Evolutionary conservation across 2,329 filamentous ascomycete genomes (phyloP).

Genomic region (Acephala macrosclerotiorum): DNA sequence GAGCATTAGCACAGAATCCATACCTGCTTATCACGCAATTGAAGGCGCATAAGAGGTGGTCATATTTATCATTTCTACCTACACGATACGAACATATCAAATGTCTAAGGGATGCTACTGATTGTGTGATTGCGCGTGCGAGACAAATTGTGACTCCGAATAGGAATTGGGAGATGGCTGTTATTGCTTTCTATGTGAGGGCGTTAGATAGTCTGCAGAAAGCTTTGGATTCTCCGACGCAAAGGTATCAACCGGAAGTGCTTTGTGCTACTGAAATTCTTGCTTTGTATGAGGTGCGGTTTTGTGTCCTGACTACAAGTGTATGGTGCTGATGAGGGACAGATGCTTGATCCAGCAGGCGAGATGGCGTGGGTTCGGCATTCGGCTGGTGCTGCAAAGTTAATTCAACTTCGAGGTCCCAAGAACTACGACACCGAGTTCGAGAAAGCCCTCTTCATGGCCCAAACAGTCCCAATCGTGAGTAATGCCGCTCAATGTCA

Average conservation of each 20-base stretch:
- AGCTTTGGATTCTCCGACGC: slow-evolving; percentile 34
- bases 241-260: slow-evolving; percentile 36
- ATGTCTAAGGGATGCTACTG: slow-evolving; percentile 39
- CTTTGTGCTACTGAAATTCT: slow-evolving; percentile 39
- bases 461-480: slow-evolving; percentile 45
- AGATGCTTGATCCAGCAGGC: slow-evolving; percentile 45
- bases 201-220: slow-evolving; percentile 36
- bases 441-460: slow-evolving; percentile 47
- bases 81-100: slow-evolving; percentile 36
- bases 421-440: slow-evolving; percentile 44
- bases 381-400: slow-evolving; percentile 42
- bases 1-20: slow-evolving; percentile 34
- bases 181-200: slow-evolving; percentile 35
- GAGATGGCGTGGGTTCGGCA: slow-evolving; percentile 44
- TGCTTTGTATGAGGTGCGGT: slow-evolving; percentile 38
- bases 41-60: slow-evolving; percentile 36
- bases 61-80: slow-evolving; percentile 41
- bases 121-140: slow-evolving; percentile 40
- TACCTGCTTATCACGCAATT: slow-evolving; percentile 36
- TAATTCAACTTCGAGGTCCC: slow-evolving; percentile 44
- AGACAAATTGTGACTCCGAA: slow-evolving; percentile 36
- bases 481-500: neutral
- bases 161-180: slow-evolving; percentile 28
- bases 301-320: slow-evolving; percentile 29
- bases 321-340: slow-evolving; percentile 25